phyloP scores from a whole-genome alignment of 805 yeast genomes.

The Lachancea kluyveri region DNA sequence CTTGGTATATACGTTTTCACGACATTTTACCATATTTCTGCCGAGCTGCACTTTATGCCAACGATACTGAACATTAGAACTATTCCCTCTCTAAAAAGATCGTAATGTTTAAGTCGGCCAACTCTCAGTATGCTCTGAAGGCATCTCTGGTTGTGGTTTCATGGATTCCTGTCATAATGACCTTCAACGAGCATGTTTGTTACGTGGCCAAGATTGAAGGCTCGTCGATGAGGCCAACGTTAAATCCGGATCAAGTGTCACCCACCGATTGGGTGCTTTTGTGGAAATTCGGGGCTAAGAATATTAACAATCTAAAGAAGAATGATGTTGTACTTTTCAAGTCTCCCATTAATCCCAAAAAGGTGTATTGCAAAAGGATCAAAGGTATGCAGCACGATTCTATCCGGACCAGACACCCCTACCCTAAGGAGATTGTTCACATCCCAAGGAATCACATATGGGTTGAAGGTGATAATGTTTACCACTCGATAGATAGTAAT shows the following conservation, averaged over 20 bases:
- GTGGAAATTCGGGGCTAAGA: constrained; percentile 54
- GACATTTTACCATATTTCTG: too few species aligned
- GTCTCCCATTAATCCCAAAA: constrained; percentile 76
- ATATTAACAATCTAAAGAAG: constrained; percentile 42
- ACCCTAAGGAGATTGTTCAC: constrained; percentile 49
- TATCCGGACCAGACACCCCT: constrained; percentile 55
- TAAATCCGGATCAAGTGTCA: constrained; percentile 56
- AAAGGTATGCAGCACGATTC: constrained; percentile 70
- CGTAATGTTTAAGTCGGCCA: neutral
- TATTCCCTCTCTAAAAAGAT: too few species aligned
- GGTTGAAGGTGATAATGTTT: constrained; percentile 90
- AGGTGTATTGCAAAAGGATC: constrained; percentile 72
- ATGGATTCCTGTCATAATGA: constrained; percentile 78
- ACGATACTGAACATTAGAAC: too few species aligned
- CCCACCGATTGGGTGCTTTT: constrained; percentile 58
- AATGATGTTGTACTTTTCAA: constrained; percentile 71
- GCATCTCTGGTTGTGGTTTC: constrained; percentile 37
- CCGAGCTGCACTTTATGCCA: too few species aligned
- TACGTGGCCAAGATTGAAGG: constrained; percentile 76
- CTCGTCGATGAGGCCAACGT: constrained; percentile 80
- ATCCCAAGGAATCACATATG: constrained; percentile 81
- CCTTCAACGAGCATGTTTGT: constrained; percentile 61
- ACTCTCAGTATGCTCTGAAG: constrained; percentile 6
- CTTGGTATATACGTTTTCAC: too few species aligned
- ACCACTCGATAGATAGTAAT: constrained; percentile 79